These are phyloP conservation scores for Zelonia costaricensis DNA, from an alignment of 208 protist genomes.

Conservation along the genomic window DNA sequence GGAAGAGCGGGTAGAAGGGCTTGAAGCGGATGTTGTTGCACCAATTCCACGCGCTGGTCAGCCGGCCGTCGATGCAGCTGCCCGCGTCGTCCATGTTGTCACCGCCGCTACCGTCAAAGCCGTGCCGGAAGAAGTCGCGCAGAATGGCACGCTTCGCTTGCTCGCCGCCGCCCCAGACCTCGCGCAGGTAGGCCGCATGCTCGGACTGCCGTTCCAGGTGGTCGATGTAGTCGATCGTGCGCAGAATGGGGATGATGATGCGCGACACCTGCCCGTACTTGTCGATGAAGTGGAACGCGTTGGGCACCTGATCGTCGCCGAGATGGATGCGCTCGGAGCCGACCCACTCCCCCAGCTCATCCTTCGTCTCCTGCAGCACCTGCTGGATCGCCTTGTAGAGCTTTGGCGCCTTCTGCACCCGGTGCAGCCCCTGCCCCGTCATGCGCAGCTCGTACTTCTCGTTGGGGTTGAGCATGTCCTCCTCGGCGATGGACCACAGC, in stretches of 20 bases:
- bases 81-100: constrained; percentile 98
- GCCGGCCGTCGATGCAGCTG: constrained; percentile 97
- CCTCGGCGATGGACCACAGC: constrained; percentile 94
- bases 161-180: constrained; percentile 70
- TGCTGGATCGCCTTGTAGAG: constrained; percentile 84
- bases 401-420: constrained; percentile 91
- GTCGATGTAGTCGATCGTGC: constrained; percentile 83
- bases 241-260: constrained; percentile 96
- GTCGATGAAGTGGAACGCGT: constrained; percentile 98
- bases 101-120: constrained; percentile 95
- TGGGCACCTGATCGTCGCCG: constrained; percentile 98
- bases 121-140: constrained; percentile 96
- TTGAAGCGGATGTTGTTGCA: constrained; percentile 95
- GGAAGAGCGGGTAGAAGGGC: constrained; percentile 95
- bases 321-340: constrained; percentile 95
- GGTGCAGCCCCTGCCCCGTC: constrained; percentile 96
- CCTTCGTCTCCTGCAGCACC: constrained; percentile 89
- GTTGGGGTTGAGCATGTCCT: constrained; percentile 90
- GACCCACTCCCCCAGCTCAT: constrained; percentile 88
- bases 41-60: constrained; percentile 98
- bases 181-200: constrained; percentile 79
- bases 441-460: constrained; percentile 86
- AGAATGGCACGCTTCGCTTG: constrained; percentile 87
- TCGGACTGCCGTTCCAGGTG: constrained; percentile 49
- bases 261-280: constrained; percentile 98